A percentile compares a stretch with the other conserved stretches of the same genome.
These are phyloP conservation scores for Pythium sukuiense DNA, from an alignment of 352 stramenopile species.

Conservation along the genomic window DNA sequence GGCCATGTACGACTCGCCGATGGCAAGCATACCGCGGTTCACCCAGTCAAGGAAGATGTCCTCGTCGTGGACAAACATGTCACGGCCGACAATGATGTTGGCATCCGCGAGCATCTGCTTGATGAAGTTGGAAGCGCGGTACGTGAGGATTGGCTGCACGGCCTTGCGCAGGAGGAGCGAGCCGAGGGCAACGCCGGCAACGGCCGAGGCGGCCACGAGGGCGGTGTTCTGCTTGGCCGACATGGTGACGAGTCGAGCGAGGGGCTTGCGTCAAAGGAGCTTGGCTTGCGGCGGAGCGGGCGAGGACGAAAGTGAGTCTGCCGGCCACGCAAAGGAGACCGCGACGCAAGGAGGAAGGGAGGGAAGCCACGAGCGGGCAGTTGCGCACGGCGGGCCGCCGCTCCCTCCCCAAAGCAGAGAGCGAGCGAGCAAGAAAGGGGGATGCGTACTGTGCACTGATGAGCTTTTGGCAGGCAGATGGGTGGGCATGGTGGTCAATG, in stretches of 20 bases:
- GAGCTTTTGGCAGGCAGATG: constrained; percentile 19
- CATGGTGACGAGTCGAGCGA: constrained; percentile 38
- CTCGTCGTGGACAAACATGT: constrained; percentile 82
- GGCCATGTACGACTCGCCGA: constrained; percentile 88
- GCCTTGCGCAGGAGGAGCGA: constrained; percentile 64
- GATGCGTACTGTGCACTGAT: constrained; percentile 18
- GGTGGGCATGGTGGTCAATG: constrained; percentile 21
- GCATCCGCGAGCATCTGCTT: constrained; percentile 78
- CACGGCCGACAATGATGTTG: constrained; percentile 77
- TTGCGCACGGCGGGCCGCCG: constrained; percentile 17
- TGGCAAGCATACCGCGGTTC: constrained; percentile 80
- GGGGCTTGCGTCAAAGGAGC: constrained; percentile 13
- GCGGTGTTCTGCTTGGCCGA: constrained; percentile 55
- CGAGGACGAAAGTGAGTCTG: constrained; percentile 26
- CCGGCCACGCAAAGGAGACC: not conserved
- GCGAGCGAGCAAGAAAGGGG: constrained; percentile 17
- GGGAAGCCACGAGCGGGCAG: constrained; percentile 10
- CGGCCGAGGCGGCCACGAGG: constrained; percentile 61
- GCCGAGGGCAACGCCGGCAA: constrained; percentile 62
- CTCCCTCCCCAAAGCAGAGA: constrained; percentile 11
- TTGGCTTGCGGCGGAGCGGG: constrained; percentile 20
- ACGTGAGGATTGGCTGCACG: constrained; percentile 69
- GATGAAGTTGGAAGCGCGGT: constrained; percentile 75
- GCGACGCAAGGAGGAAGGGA: not conserved
- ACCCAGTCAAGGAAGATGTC: constrained; percentile 88